phyloP scores from a whole-genome alignment of 139 green algal species.

The Monoraphidium neglectum region DNA sequence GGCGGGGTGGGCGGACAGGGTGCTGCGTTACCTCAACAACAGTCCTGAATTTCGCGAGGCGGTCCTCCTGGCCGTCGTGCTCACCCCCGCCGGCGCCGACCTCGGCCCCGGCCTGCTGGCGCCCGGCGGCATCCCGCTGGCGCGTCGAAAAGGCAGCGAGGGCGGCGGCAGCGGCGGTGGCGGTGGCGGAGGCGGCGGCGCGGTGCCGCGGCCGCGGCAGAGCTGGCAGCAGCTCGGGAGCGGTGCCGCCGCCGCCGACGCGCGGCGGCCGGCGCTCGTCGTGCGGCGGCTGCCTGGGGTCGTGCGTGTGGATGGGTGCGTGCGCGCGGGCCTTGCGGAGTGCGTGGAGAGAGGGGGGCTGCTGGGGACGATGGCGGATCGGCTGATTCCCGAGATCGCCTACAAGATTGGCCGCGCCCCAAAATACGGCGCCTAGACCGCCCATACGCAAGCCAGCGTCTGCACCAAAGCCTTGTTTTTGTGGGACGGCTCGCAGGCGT shows the following conservation, averaged over 20 bases:
- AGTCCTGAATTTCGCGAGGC: conserved; percentile 30
- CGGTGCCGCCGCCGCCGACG: conserved; percentile 14
- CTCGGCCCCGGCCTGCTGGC: neutral
- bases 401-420: no score
- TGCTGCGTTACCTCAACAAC: conserved; percentile 36
- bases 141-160: neutral
- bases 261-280: conserved; percentile 27
- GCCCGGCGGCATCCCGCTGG: neutral
- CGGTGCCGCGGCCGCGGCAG: conserved; percentile 50
- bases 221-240: conserved; percentile 54
- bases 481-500: no score
- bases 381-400: no score
- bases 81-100: conserved; percentile 19
- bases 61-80: conserved; percentile 44
- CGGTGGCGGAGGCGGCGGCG: neutral
- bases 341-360: conserved; percentile 33
- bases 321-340: conserved; percentile 35
- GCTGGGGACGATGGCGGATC: conserved; percentile 46
- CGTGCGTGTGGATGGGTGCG: conserved; percentile 50
- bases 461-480: no score
- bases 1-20: conserved; percentile 54
- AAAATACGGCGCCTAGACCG: no score
- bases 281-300: conserved; percentile 60
- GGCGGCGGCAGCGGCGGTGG: neutral
- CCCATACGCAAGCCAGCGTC: no score